Percentiles rank a stretch among this genome's conserved stretches.
Conservation (phyloP, 2,329 filamentous ascomycete genomes). For the Botrytis squamosa region DNA sequence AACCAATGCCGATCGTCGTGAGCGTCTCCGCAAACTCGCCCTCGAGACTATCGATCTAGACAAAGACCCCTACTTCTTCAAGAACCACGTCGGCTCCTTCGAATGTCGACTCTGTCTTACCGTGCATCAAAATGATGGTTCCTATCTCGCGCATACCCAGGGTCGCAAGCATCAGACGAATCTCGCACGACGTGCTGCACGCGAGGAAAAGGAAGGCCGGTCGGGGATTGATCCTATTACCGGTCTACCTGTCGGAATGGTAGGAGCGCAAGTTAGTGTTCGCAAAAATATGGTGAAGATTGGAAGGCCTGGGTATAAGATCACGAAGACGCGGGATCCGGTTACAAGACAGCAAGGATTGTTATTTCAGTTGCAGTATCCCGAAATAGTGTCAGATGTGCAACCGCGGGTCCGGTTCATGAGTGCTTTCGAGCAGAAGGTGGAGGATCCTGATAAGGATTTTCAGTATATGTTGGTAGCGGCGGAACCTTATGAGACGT, state of each 20-base stretch:
- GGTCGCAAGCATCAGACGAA: constrained; percentile 99
- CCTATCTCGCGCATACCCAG: constrained; percentile 97
- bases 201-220: constrained; percentile 87
- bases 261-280: constrained; percentile 61
- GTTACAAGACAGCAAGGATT: constrained; percentile 84
- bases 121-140: constrained; percentile 98
- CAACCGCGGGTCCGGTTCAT: constrained; percentile 89
- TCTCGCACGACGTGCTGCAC: constrained; percentile 89
- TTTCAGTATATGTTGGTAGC: constrained; percentile 95
- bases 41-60: constrained; percentile 99
- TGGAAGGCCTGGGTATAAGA: constrained; percentile 93
- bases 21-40: constrained; percentile 95
- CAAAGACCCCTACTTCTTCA: constrained; percentile 99
- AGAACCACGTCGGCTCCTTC: constrained; percentile 97
- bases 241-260: constrained; percentile 70
- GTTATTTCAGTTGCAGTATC: constrained; percentile 95
- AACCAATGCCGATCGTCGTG: constrained; percentile 94
- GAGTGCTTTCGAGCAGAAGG: constrained; percentile 94
- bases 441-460: constrained; percentile 90
- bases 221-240: constrained; percentile 63
- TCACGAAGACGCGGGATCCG: constrained; percentile 91
- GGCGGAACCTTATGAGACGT: constrained; percentile 97
- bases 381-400: constrained; percentile 76
- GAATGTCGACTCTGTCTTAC: constrained; percentile 96
- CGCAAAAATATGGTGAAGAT: constrained; percentile 90